Percentiles rank a stretch among this genome's conserved stretches.
phyloP scores from a whole-genome alignment of 2,329 filamentous ascomycete genomes.

The Albophoma yamanashiensis region DNA sequence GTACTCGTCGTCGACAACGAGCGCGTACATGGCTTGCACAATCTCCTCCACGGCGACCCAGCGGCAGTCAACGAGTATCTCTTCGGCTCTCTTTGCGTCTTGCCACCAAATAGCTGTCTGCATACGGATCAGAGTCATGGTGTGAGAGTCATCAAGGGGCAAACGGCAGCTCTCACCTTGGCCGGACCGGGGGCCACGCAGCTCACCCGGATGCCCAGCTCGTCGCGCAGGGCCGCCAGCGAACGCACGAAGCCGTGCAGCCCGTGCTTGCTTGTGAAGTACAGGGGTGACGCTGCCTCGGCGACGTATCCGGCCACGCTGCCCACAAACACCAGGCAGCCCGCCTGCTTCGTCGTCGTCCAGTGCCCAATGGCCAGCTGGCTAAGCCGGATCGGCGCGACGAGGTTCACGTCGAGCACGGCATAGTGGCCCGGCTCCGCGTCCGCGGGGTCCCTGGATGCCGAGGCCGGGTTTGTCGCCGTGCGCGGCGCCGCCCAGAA shows the following conservation, averaged over 20 bases:
- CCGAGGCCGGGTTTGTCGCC: slow-evolving; percentile 14
- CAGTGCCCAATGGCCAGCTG: slow-evolving; percentile 28
- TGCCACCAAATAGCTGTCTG: slow-evolving; percentile 23
- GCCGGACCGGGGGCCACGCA: slow-evolving; percentile 23
- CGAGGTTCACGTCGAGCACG: slow-evolving; percentile 24
- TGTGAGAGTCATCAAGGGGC: neutral
- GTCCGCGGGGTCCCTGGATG: slow-evolving; percentile 15
- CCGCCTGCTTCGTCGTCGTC: slow-evolving; percentile 17
- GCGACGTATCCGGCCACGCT: slow-evolving; percentile 22
- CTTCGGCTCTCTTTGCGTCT: slow-evolving; percentile 17
- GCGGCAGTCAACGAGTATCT: slow-evolving; percentile 13
- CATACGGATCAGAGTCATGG: neutral
- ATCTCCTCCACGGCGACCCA: slow-evolving; percentile 20
- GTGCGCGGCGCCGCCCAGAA: slow-evolving; percentile 25
- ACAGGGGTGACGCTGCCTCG: slow-evolving; percentile 21
- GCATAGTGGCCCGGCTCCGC: slow-evolving; percentile 21
- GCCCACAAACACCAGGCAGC: slow-evolving; percentile 20
- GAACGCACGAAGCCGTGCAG: slow-evolving; percentile 23
- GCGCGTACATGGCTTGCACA: slow-evolving; percentile 18
- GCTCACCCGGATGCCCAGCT: slow-evolving; percentile 20
- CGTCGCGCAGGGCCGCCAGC: slow-evolving; percentile 17
- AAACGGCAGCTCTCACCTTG: slow-evolving; percentile 10
- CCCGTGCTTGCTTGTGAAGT: slow-evolving; percentile 25
- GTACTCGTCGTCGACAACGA: slow-evolving; percentile 13
- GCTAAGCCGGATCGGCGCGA: slow-evolving; percentile 23